Evolutionary conservation across 768 basidiomycete species (phyloP).

Genomic region (Suillus placidus): DNA sequence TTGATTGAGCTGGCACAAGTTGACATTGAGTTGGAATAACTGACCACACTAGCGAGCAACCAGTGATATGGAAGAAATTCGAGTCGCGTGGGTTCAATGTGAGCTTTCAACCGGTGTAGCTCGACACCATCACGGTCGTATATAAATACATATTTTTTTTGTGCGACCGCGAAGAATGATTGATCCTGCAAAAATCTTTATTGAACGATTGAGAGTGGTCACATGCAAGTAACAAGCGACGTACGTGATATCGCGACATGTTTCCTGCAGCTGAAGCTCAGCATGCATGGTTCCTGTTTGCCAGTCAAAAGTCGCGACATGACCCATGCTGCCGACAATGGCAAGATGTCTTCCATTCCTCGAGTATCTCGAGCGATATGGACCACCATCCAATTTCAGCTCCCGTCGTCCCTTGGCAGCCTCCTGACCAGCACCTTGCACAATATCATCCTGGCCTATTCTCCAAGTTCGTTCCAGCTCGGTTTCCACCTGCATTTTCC

Average conservation of each 20-base stretch:
- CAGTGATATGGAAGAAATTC: slow-evolving; percentile 97
- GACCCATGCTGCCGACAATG: slow-evolving; percentile 79
- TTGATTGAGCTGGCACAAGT: background rate
- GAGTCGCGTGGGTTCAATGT: slow-evolving; percentile 87
- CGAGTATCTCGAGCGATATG: slow-evolving; percentile 83
- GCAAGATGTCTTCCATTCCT: slow-evolving; percentile 91
- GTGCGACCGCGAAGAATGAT: slow-evolving; percentile 91
- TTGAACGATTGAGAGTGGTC: background rate
- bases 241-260: slow-evolving; percentile 89
- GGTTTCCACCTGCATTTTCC: slow-evolving; percentile 73
- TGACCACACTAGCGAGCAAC: slow-evolving; percentile 82
- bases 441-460: slow-evolving; percentile 79
- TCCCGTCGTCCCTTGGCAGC: slow-evolving; percentile 77
- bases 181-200: slow-evolving; percentile 89
- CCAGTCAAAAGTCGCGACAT: slow-evolving; percentile 95
- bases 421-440: slow-evolving; percentile 65
- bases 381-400: slow-evolving; percentile 82
- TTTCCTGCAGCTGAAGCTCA: slow-evolving; percentile 89
- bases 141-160: slow-evolving; percentile 94
- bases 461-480: slow-evolving; percentile 91
- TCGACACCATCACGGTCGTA: slow-evolving; percentile 95
- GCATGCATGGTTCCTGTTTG: slow-evolving; percentile 82
- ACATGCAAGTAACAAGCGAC: slow-evolving; percentile 27
- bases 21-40: slow-evolving; percentile 30
- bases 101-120: slow-evolving; percentile 79